Percentiles rank a stretch among this genome's conserved stretches.
phyloP scores from a whole-genome alignment of 202 grass and related monocot genomes.

The Carex arenaria region DNA sequence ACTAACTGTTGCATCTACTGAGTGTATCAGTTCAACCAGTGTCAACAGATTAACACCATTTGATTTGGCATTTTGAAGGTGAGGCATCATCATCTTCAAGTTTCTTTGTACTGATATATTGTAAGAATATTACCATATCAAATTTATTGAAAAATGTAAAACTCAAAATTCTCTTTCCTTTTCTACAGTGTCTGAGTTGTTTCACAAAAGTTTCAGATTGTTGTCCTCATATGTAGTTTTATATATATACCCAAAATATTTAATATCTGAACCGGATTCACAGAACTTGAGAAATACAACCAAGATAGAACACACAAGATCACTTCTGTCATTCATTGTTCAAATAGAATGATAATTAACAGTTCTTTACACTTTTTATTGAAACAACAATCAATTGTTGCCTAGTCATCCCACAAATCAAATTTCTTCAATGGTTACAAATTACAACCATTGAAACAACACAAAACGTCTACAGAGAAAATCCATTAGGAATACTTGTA shows the following conservation, averaged over 20 bases:
- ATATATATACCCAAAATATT: not conserved
- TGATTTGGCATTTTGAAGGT: not conserved
- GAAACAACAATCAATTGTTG: not conserved
- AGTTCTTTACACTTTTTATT: not conserved
- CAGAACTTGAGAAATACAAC: not conserved
- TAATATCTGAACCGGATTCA: no score
- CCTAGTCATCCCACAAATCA: slow-evolving; percentile 15
- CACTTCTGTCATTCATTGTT: not conserved
- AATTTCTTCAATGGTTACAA: not conserved
- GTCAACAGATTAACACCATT: not conserved
- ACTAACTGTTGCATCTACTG: not conserved
- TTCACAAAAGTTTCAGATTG: not conserved
- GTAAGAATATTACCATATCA: not conserved
- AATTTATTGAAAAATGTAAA: not conserved
- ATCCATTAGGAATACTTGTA: not conserved
- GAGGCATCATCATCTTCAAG: not conserved
- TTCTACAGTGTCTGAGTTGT: not conserved
- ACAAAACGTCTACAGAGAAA: not conserved
- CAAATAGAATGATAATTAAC: not conserved
- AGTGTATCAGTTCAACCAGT: not conserved
- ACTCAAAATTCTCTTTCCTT: not conserved
- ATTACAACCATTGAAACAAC: not conserved
- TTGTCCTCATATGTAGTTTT: not conserved
- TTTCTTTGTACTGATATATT: not conserved
- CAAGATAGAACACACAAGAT: not conserved